Percentiles rank a stretch among this genome's conserved stretches.
phyloP scores from a whole-genome alignment of 768 basidiomycete species.

The Boletus coccyginus region DNA sequence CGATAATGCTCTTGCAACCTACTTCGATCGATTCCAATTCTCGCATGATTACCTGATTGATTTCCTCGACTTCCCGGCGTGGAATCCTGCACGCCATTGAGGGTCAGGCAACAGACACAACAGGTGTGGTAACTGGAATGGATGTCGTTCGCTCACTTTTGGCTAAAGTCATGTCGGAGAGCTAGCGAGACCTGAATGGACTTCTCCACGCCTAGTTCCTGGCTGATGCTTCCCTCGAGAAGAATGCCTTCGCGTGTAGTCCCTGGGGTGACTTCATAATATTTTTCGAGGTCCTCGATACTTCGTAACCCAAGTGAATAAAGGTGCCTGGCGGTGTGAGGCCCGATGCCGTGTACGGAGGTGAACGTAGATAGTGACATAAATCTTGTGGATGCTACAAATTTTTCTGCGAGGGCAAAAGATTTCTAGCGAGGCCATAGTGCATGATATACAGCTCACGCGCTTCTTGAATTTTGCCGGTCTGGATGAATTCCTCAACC shows the following conservation, averaged over 20 bases:
- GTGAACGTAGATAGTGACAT: slow-evolving; percentile 55
- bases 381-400: slow-evolving; percentile 50
- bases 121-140: neutral
- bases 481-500: slow-evolving; percentile 61
- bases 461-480: slow-evolving; percentile 58
- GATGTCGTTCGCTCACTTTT: slow-evolving; percentile 34
- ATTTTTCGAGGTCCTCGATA: slow-evolving; percentile 63
- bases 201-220: slow-evolving; percentile 31
- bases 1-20: slow-evolving; percentile 73
- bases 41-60: slow-evolving; percentile 62
- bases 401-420: slow-evolving; percentile 40
- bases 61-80: slow-evolving; percentile 74
- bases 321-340: slow-evolving; percentile 62
- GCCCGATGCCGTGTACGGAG: slow-evolving; percentile 71
- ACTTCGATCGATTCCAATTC: slow-evolving; percentile 60
- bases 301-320: slow-evolving; percentile 66
- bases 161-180: slow-evolving; percentile 54
- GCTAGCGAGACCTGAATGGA: slow-evolving; percentile 59
- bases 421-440: neutral
- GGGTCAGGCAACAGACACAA: neutral
- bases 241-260: slow-evolving; percentile 30
- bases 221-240: slow-evolving; percentile 15
- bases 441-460: slow-evolving; percentile 31
- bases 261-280: slow-evolving; percentile 46
- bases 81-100: slow-evolving; percentile 51